phyloP scores from a whole-genome alignment of 192 early-diverging fungal species.

The Coemansia sp. region DNA sequence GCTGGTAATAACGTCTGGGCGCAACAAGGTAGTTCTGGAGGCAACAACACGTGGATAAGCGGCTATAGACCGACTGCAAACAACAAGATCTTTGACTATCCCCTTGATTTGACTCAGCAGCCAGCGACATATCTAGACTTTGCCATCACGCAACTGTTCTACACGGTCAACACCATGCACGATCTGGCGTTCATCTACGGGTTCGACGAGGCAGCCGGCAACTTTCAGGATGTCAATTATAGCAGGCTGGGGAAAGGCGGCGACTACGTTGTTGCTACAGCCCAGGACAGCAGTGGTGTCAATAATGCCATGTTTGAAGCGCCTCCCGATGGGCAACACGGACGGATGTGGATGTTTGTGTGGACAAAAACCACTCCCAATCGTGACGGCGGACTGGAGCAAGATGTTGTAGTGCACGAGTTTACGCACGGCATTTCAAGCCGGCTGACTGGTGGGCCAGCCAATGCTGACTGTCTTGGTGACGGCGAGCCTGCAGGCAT shows the following conservation, averaged over 20 bases:
- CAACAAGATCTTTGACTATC: constrained; percentile 72
- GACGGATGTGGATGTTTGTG: constrained; percentile 93
- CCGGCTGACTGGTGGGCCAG: constrained; percentile 88
- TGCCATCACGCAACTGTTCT: constrained; percentile 86
- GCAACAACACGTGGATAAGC: constrained; percentile 58
- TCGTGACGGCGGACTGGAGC: constrained; percentile 88
- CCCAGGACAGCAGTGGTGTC: constrained; percentile 87
- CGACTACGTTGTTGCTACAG: constrained; percentile 91
- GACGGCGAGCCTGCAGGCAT: constrained; percentile 89
- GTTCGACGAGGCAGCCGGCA: constrained; percentile 87
- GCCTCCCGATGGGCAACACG: constrained; percentile 87
- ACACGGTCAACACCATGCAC: constrained; percentile 90
- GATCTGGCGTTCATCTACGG: constrained; percentile 89
- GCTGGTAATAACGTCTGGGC: constrained; percentile 93
- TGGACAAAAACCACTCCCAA: constrained; percentile 76
- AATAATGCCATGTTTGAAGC: constrained; percentile 97
- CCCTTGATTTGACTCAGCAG: constrained; percentile 61
- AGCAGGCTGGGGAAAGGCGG: constrained; percentile 71
- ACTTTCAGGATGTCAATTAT: constrained; percentile 92
- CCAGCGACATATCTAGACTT: constrained; percentile 76
- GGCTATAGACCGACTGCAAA: constrained; percentile 75
- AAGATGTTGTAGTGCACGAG: constrained; percentile 93
- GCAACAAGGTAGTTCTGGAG: constrained; percentile 78
- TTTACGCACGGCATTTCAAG: constrained; percentile 92
- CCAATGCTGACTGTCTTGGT: constrained; percentile 84